Base-by-base conservation (phyloP, 768 basidiomycete genomes). In the Chalciporus pseudorubinellus region DNA sequence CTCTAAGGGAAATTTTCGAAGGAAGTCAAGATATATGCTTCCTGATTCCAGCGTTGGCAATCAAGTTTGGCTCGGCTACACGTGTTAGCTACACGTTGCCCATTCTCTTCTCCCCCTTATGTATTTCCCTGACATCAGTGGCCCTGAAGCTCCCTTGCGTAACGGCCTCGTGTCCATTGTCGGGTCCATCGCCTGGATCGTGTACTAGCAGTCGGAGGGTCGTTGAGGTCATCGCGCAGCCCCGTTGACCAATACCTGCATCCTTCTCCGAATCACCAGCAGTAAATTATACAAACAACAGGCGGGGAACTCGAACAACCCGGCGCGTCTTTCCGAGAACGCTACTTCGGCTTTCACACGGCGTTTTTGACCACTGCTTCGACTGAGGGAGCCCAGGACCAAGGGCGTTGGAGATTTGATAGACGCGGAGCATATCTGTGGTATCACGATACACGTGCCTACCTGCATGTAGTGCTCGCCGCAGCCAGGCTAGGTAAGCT, bases 21-120 rank as follows among this genome's bases (percentile, higher is more conserved):
- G 69, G 51, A 70, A 61, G 62, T 67, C 63, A 58, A 68, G 58
- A 70, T 70, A 70, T 70, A 69, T 48, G 64, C 68, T 61, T 44
- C 43, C 52, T 13, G 50, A 48, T 62, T 57, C 67, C 64, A 70
- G 63, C 29, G 61, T 64, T 65, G 39, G 46, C 54, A 39, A 56
- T 59, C 41, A 43, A 48, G 44, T 55, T 63, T 50, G 49, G 53
- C 39, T 51, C 48, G 46, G 49, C 56, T 59, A 70, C 72, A 73
- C 72, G 72, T 73, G 72, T 71, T 58, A 60, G 48, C 14, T 44
- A 62, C 72, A 64, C 65, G 71, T 65, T 59, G 43, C 50, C 47
- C 54, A 29, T 55, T 50, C 34, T 64, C 57, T 56, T 50, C 56
- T 39, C 39, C 13, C 42, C 53, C 50, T 60, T 70, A 46, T 57